Percentiles rank a stretch among this genome's conserved stretches.
Conservation (phyloP, 208 protist species). For the Kentomonas sorsogonicus region DNA sequence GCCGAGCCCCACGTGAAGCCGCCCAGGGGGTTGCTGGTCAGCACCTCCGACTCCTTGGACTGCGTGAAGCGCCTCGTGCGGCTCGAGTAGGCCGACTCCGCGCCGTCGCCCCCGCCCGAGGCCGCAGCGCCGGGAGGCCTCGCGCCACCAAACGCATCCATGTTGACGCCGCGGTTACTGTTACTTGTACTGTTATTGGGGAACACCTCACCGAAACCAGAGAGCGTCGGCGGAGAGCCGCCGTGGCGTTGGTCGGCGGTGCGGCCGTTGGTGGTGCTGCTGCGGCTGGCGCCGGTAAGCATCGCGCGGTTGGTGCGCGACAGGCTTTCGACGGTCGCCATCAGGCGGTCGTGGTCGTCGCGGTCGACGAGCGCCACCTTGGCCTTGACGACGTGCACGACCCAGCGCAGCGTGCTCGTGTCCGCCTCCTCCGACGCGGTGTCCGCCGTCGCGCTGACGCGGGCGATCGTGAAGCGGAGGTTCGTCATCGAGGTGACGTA, state of each 20-base stretch:
- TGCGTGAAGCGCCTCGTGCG: too few species aligned
- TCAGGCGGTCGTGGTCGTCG: conserved; percentile 73
- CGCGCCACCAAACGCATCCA: too few species aligned
- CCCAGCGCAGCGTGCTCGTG: conserved; percentile 41
- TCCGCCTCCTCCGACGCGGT: conserved; percentile 17
- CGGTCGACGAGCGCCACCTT: conserved; percentile 83
- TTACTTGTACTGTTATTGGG: too few species aligned
- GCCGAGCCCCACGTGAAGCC: conserved; percentile 84
- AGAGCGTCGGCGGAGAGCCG: too few species aligned
- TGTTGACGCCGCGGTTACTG: too few species aligned
- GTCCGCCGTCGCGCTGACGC: conserved; percentile 51
- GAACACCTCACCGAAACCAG: too few species aligned
- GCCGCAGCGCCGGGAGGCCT: too few species aligned
- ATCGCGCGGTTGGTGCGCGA: neutral
- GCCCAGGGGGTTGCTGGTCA: conserved; percentile 25
- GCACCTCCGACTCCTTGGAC: neutral
- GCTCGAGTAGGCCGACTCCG: neutral
- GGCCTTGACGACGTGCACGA: conserved; percentile 47
- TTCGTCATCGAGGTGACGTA: conserved; percentile 82
- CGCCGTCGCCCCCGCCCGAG: neutral
- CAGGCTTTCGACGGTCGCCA: conserved; percentile 19
- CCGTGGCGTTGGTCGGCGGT: too few species aligned
- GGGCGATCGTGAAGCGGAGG: conserved; percentile 60
- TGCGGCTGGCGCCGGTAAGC: conserved; percentile 2
- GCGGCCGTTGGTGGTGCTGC: neutral